phyloP scores from a whole-genome alignment of 345 rosid genomes.

The Sapria himalayana region DNA sequence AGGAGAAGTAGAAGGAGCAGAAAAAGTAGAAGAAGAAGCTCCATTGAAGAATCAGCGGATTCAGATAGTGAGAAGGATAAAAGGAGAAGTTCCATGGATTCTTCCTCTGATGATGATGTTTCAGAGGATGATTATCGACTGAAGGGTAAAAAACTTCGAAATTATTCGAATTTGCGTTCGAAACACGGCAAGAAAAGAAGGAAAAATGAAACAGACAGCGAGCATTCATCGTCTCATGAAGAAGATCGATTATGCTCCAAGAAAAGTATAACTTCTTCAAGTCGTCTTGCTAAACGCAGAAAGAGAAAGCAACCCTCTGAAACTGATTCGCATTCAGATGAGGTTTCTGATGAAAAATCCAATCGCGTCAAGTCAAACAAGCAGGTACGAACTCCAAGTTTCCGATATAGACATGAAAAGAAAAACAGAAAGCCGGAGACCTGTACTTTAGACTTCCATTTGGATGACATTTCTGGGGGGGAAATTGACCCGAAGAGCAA shows the following conservation, averaged over 20 bases:
- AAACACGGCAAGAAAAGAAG: conserved; percentile 12
- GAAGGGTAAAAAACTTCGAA: conserved; percentile 24
- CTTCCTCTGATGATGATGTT: conserved; percentile 16
- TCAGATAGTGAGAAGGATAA: no score
- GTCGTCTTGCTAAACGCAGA: no score
- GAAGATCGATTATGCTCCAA: no score
- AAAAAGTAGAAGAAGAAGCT: conserved; percentile 9
- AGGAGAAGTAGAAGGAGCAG: conserved; percentile 11
- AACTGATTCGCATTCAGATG: no score
- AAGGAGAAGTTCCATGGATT: no score
- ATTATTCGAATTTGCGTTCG: conserved; percentile 10
- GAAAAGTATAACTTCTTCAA: no score
- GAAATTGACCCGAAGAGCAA: conserved; percentile 16
- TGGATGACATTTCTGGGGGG: conserved; percentile 17
- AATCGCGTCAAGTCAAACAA: conserved; percentile 24
- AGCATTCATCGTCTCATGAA: no score
- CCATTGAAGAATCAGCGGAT: no score
- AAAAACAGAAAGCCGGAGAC: conserved; percentile 19
- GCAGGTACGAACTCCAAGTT: conserved; percentile 11
- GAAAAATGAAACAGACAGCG: conserved; percentile 24
- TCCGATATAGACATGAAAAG: conserved; percentile 15
- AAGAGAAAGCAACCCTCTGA: no score
- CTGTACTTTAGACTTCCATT: conserved; percentile 13
- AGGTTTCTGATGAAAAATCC: conserved; percentile 14
- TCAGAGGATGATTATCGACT: no score